Conservation (phyloP, 805 yeast species). For the Sungouiozyma ichnusensis region DNA sequence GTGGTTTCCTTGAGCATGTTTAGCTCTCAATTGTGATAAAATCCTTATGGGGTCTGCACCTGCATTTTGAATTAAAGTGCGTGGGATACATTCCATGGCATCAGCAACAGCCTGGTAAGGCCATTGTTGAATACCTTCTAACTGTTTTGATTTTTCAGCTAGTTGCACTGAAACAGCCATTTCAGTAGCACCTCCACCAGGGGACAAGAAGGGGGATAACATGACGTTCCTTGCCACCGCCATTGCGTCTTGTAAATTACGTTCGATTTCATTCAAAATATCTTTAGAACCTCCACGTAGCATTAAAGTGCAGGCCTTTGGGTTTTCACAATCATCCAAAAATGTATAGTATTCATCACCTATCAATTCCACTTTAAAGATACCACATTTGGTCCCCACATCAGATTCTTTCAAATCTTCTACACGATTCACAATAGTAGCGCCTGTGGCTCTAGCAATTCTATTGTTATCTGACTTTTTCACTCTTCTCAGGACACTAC, state of each 20-base stretch:
- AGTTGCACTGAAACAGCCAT: constrained; percentile 91
- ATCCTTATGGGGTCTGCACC: constrained; percentile 94
- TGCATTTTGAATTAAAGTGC: constrained; percentile 93
- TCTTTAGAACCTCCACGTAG: constrained; percentile 96
- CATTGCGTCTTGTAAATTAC: constrained; percentile 97
- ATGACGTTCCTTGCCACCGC: constrained; percentile 92
- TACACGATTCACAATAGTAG: constrained; percentile 89
- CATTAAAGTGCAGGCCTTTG: constrained; percentile 87
- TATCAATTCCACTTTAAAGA: constrained; percentile 85
- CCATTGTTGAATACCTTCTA: constrained; percentile 96
- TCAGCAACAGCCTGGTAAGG: constrained; percentile 98
- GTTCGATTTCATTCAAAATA: constrained; percentile 88
- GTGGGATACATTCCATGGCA: constrained; percentile 96
- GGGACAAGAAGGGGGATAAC: constrained; percentile 88
- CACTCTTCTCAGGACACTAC: constrained; percentile 86
- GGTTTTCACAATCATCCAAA: constrained; percentile 68
- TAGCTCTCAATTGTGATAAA: constrained; percentile 85
- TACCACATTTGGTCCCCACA: constrained; percentile 80
- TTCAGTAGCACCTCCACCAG: constrained; percentile 99
- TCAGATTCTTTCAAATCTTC: constrained; percentile 90
- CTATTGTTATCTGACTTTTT: constrained; percentile 93
- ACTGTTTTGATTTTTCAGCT: constrained; percentile 80
- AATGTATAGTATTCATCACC: constrained; percentile 96
- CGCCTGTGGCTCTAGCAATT: constrained; percentile 95
- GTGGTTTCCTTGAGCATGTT: constrained; percentile 81